Conservation (phyloP, 2,329 filamentous ascomycete genomes). For the Ceratocystis harringtonii region DNA sequence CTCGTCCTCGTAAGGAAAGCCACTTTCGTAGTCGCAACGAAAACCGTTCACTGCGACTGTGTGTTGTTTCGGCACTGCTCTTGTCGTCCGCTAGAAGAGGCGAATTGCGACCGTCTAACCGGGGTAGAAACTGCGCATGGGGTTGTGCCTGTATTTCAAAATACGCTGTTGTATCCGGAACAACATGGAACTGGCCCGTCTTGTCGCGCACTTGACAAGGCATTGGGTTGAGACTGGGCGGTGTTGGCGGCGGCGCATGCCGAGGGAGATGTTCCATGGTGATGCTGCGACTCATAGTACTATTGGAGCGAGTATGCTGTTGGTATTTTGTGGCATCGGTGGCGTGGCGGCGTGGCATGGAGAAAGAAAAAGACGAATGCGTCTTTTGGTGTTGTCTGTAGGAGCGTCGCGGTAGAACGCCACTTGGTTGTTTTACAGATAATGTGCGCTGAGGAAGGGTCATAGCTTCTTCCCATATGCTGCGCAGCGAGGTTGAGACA, state of each 20-base stretch:
- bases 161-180: conserved; percentile 7
- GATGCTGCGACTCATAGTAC: conserved; percentile 13
- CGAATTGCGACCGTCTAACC: neutral
- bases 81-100: neutral
- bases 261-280: neutral
- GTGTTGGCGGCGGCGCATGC: conserved; percentile 5
- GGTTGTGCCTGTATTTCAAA: conserved; percentile 13
- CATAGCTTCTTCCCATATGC: conserved; percentile 11
- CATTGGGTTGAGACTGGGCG: conserved; percentile 8
- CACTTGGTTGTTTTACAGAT: neutral
- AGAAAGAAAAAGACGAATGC: conserved; percentile 1
- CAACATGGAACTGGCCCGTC: conserved; percentile 13
- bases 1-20: neutral
- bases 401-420: neutral
- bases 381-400: neutral
- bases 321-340: neutral
- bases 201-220: conserved; percentile 11
- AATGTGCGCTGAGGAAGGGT: conserved; percentile 10
- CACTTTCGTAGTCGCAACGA: conserved; percentile 6
- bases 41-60: conserved; percentile 4
- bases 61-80: neutral
- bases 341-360: neutral
- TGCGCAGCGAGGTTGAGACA: conserved; percentile 4
- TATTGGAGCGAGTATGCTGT: neutral
- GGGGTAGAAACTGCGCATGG: neutral